Base-by-base conservation (phyloP, 192 early-diverging fungal species). In the Dimargaris cristalligena region DNA sequence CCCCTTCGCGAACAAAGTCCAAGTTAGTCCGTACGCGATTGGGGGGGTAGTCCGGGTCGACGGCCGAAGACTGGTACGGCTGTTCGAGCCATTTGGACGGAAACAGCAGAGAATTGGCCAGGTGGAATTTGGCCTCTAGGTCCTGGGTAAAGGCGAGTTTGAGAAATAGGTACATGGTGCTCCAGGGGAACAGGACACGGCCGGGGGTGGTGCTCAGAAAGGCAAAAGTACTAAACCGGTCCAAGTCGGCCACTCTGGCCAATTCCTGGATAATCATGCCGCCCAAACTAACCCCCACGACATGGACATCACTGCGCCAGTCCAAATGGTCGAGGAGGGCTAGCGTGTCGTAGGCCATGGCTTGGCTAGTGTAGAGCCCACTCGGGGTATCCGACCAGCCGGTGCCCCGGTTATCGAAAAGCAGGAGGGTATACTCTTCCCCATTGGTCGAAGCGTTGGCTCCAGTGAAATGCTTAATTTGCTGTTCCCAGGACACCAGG, bases 211-310 rank as follows among this genome's bases (percentile, higher is more conserved):
- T 56, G 34, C 54, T 56, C 1, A 56, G 29, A 3, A 56, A 56
- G 18, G 54, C 23, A 1, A 34, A 14, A 1, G 29, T 34, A 20
- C 31, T 14, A 31, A 56, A 33, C 26, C 54, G 54, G 3, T 14
- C 32, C 13, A n/a, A 33, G 30, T 31, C 30, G 32, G 31, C 23
- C 23, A 14, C 26, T 11, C 30, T 20, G 16, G 34, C 30, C 20
- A 56, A 14, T 34, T 56, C 54, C 32, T 56, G 54, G 30, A 33
- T 9, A 11, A 56, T 23, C 54, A 56, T 56, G 16, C 54, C 54
- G 31, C 54, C 54, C 29, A 56, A 14, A 33, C 54, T 56, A 18
- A 18, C 20, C 54, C 54, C 54, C 18, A 56, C 54, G 2, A 34
- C 54, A 18, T 56, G 54, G 20, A 56, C 30, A 18, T 48, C 47